Base-by-base conservation (phyloP, 2,329 filamentous ascomycete species). In the Mollisia scopiformis region DNA sequence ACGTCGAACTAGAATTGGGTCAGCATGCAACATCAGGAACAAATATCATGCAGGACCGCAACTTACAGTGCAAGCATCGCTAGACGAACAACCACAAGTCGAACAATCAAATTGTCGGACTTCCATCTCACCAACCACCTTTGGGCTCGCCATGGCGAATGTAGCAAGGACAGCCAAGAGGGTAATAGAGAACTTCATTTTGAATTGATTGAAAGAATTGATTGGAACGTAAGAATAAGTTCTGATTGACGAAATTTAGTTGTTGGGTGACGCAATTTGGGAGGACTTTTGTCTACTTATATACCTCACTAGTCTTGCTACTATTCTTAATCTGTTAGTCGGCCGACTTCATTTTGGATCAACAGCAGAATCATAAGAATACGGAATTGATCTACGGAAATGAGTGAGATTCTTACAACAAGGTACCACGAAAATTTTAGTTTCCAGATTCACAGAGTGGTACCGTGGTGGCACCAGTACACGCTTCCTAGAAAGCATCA, bases 21-120 rank as follows among this genome's bases (percentile, higher is more conserved):
- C 21, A 57, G 41, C 30, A 57, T 57, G 33, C 28, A 7, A 25
- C 33, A 35, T 57, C n/a, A 33, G 49, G 1, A 57, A 3, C 10
- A 14, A 14, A 11, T 21, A 19, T 33, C 19, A 49, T 57, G 37
- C n/a, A 8, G 14, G 28, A 30, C n/a, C 35, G 21, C 3, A 33
- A 55, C 57, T 59, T 55, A 59, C 57, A 49, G 50, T 59, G 31
- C 57, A 59, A 39, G 57, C 21, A 11, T 59, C 57, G 1, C n/a
- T 13, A 21, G 57, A 59, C 7, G 57, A 59, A 30, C 57, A 55
- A 39, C 57, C 39, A 25, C 57, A 59, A 3, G 10, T 46, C 13
- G 57, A 37, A 35, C 57, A 59, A 46, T 59, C 50, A 39, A 49
- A 10, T 11, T 39, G 57, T 46, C n/a, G n/a, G n/a, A 39, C 37